Conservation (phyloP, 192 early-diverging fungal species). For the Nowakowskiella sp. region DNA sequence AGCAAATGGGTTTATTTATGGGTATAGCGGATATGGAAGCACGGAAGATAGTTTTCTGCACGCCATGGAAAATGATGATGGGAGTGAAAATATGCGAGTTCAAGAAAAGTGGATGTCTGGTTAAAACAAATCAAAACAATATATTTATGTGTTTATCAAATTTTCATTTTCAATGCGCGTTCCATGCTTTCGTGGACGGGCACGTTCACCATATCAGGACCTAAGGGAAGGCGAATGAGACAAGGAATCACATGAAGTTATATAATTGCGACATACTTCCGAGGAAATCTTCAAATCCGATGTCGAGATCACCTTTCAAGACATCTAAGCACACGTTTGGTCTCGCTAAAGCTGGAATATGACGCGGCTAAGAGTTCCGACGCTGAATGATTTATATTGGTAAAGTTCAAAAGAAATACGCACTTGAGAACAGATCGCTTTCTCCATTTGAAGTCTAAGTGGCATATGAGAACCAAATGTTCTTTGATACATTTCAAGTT, state of each 20-base stretch:
- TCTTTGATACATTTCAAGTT: conserved; percentile 70
- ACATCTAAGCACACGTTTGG: conserved; percentile 76
- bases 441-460: conserved; percentile 87
- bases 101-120: too few relatives aligned
- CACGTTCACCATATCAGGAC: too few relatives aligned
- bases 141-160: too few relatives aligned
- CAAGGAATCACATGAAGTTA: too few relatives aligned
- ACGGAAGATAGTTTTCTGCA: too few relatives aligned
- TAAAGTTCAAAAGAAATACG: not conserved
- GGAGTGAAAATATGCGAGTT: too few relatives aligned
- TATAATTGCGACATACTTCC: conserved; percentile 66
- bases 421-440: conserved; percentile 49
- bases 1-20: conserved; percentile 87
- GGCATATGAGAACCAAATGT: conserved; percentile 87
- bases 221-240: too few relatives aligned
- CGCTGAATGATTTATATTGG: conserved; percentile 23
- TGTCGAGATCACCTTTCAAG: conserved; percentile 76
- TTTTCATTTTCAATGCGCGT: too few relatives aligned
- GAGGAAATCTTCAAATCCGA: conserved; percentile 88
- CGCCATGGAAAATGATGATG: too few relatives aligned
- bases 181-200: too few relatives aligned
- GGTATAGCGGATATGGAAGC: too few relatives aligned
- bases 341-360: conserved; percentile 45
- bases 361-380: conserved; percentile 11
- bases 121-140: too few relatives aligned